Base-by-base conservation (phyloP, 495 filamentous ascomycete species). In the Aspergillus biplanus region DNA sequence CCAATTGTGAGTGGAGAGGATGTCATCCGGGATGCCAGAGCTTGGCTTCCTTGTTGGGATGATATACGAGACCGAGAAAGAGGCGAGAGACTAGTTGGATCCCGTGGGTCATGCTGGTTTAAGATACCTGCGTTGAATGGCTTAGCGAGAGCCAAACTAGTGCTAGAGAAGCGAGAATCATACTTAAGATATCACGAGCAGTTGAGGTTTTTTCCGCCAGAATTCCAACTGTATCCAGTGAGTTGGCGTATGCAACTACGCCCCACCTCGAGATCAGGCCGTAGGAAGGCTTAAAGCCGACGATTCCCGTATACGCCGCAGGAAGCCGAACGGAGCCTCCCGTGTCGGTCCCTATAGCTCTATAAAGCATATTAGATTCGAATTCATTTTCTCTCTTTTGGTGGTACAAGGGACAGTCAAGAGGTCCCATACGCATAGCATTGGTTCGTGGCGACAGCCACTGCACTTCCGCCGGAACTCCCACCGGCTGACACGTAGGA, bases 201-300 rank as follows among this genome's bases (percentile, higher is more conserved):
- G 59, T 69, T 9, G 71, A 68, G 0, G 85, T 84, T 6, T 72
- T 78, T 37, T 67, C 74, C 0, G 86, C 87, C 52, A 99, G 59
- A 3, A 99, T 81, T 0, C 96, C 96, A 6, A 99, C 92, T 2
- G 95, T 99, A 70, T 99, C 95, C 7, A 99, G 73, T 4, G 92
- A 97, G 69, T 98, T 97, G 16, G 96, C 95, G 72, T 98, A 99
- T 21, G 93, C 90, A 33, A 98, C 83, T 8, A 99, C 93, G 16
- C 95, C 95, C 84, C 89, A 92, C 52, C 95, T 83, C 57, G 92
- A 96, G 35, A 94, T 69, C 66, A 90, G 73, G 9, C 92, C 92
- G 69, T 96, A 96, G 6, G 91, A 96, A 13, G 95, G 95, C 75
- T 99, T 99, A 77, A 93, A 97, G 0, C 95, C 95, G 31, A 96